Evolutionary conservation across 106 monocot genomes (phyloP).

Genomic region (Alisma plantagoaquatica): DNA sequence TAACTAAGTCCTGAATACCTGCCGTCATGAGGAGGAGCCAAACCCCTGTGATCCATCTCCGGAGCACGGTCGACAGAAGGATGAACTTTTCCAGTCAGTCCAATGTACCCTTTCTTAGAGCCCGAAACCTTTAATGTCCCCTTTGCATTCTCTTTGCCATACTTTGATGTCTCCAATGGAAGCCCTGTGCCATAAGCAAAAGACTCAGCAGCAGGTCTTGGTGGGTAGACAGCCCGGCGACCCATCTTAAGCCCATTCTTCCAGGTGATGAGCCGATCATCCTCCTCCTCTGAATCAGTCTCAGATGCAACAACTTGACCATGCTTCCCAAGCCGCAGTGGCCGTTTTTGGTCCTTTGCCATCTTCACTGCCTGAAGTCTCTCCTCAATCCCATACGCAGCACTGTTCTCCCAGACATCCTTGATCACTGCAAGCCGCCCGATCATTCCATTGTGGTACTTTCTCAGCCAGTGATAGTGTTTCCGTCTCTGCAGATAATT

Average conservation of each 20-base stretch:
- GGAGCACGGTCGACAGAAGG: not conserved
- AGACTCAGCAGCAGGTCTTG: conserved; percentile 7
- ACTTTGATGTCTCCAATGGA: conserved; percentile 8
- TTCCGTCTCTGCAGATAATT: conserved; percentile 35
- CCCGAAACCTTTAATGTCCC: conserved; percentile 32
- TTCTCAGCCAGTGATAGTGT: conserved; percentile 49
- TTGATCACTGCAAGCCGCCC: conserved; percentile 31
- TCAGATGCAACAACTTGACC: conserved; percentile 16
- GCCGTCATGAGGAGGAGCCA: not conserved
- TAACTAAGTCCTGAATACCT: conserved; percentile 18
- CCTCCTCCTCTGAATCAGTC: conserved; percentile 32
- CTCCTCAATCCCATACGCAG: conserved; percentile 54
- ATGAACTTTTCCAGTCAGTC: conserved; percentile 1
- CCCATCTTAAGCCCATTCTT: conserved; percentile 18
- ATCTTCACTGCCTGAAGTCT: conserved; percentile 32
- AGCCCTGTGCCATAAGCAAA: not conserved
- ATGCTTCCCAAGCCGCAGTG: conserved; percentile 12
- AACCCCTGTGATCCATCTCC: conserved; percentile 7
- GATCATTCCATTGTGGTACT: conserved; percentile 78
- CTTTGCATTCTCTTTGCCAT: conserved; percentile 35
- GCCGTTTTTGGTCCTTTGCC: conserved; percentile 27
- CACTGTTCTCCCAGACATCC: conserved; percentile 39
- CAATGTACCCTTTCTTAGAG: conserved; percentile 16
- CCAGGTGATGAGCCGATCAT: conserved; percentile 13
- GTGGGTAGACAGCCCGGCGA: not conserved